phyloP scores from a whole-genome alignment of 1,139 yeast species.

The Yamadazyma epiphylla region DNA sequence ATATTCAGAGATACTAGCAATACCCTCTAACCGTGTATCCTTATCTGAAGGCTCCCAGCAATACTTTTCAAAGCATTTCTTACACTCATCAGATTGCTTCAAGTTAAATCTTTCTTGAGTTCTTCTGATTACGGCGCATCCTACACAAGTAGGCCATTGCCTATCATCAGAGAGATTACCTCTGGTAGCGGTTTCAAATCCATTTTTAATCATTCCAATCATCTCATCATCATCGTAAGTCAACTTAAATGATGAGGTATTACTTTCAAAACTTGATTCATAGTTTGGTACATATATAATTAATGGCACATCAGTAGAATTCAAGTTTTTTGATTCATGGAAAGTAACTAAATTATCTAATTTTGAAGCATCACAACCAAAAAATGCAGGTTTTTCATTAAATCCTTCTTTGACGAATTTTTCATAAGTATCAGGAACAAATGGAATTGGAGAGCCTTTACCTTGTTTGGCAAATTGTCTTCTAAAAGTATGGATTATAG shows the following conservation, averaged over 20 bases:
- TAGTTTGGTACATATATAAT: slow-evolving; percentile 37
- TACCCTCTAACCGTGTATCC: slow-evolving; percentile 8
- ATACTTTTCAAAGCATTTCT: slow-evolving; percentile 33
- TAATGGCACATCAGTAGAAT: slow-evolving; percentile 36
- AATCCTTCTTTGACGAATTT: slow-evolving; percentile 25
- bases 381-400: slow-evolving; percentile 33
- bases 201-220: slow-evolving; percentile 29
- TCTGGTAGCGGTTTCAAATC: slow-evolving; percentile 36
- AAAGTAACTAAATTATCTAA: slow-evolving; percentile 25
- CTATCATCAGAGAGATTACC: slow-evolving; percentile 32
- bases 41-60: slow-evolving; percentile 32
- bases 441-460: slow-evolving; percentile 37
- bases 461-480: slow-evolving; percentile 47
- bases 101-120: slow-evolving; percentile 37
- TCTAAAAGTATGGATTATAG: slow-evolving; percentile 52
- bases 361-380: slow-evolving; percentile 36
- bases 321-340: slow-evolving; percentile 24
- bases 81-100: slow-evolving; percentile 38
- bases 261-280: slow-evolving; percentile 27
- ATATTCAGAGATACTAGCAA: neutral
- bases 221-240: slow-evolving; percentile 34
- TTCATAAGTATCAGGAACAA: slow-evolving; percentile 29
- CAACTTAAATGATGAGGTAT: slow-evolving; percentile 38
- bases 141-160: slow-evolving; percentile 42
- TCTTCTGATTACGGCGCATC: slow-evolving; percentile 44